Base-by-base conservation (phyloP, 805 yeast species). In the Candida tallmaniae region DNA sequence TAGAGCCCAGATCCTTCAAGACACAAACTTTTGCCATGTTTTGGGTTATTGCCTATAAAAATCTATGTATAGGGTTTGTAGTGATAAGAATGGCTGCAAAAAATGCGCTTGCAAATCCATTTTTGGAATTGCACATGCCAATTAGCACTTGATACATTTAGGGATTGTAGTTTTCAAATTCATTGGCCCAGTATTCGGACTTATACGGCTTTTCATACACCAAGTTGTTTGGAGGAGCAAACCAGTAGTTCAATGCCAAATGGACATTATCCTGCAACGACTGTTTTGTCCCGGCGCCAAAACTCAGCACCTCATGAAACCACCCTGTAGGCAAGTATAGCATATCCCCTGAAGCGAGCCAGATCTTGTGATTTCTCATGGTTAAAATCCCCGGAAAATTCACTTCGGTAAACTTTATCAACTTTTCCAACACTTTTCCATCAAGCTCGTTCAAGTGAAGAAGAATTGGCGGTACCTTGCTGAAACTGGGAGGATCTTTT, bases 241-340 rank as follows among this genome's bases (percentile, higher is more conserved):
- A 80, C 90, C 90, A 83, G 55, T 82, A 83, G 50, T 83, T 83
- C 8, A 81, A 47, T 0, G 89, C 88, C 23, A 74, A 62, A 47
- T 83, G 90, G 3, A 66, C 56, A 25, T 40, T 36, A 9, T 23
- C 17, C n/a, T 32, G 21, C 19, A 48, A 50, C 8, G 9, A 5
- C 13, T 4, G 14, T 5, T 24, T 22, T 4, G 13, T 11, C 5
- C 39, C 44, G 7, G 51, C 52, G 3, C 80, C 80, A 51, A 64
- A 79, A 7, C 85, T 78, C 1, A 84, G 73, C 2, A 83, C 90
- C 52, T 83, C 90, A 51, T 83, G 90, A 48, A 83, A 83, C 89
- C 89, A 83, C 3, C 90, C 88, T 1, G 83, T 73, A 0, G 90
- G 90, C 17, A 83, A 51, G 49, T 74, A 83, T 15, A 83, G 52